Evolutionary conservation across 352 stramenopile species (phyloP), one percentile per base, ranked within the genome.

Genomic region (Pythium vanterpoolii): DNA sequence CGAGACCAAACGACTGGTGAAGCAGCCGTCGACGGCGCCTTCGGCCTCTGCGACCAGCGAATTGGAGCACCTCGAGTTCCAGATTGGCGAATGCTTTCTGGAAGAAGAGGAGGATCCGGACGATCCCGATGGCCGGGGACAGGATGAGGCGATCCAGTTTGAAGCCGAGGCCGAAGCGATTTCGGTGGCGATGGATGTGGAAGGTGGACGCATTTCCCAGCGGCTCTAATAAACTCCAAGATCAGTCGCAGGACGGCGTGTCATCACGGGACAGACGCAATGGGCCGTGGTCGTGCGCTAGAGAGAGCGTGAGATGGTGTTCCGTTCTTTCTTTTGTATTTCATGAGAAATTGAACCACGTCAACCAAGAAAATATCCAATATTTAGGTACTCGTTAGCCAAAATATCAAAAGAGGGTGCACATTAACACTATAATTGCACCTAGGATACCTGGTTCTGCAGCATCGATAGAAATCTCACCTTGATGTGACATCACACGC

Each of bases 161-260:
- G 58, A 66, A 19, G 43, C 51, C 1, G 58, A 66, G 14, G 43
- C 51, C 1, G 58, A 66, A 38, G 58, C 50, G 14, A 55, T 60
- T 23, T 49, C 58, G 14, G 58, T 66, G 39, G 38, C 58, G 23
- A 45, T 60, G 9, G 58, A 66, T 44, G 16, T 66, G 52, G 58
- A 66, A 40, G 40, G 42, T 31, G 58, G 58, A n/a, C 50, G 43
- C 27, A 14, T 58, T 39, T 54, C 47, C 4, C 57, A 58, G 23
- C 21, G 42, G 47, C 42, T 50, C 1, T 57, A n/a, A 56, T 8
- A 10, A 5, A 28, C n/a, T n/a, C n/a, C n/a, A 8, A 27, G 30
- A 42, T 21, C 34, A 2, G 14, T 13, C 18, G 5, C 34, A 42
- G 1, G 18, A 1, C 13, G 34, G 18, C 8, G 34, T n/a, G 8